Conservation (phyloP, 495 filamentous ascomycete species). For the Chaetomium tenue region DNA sequence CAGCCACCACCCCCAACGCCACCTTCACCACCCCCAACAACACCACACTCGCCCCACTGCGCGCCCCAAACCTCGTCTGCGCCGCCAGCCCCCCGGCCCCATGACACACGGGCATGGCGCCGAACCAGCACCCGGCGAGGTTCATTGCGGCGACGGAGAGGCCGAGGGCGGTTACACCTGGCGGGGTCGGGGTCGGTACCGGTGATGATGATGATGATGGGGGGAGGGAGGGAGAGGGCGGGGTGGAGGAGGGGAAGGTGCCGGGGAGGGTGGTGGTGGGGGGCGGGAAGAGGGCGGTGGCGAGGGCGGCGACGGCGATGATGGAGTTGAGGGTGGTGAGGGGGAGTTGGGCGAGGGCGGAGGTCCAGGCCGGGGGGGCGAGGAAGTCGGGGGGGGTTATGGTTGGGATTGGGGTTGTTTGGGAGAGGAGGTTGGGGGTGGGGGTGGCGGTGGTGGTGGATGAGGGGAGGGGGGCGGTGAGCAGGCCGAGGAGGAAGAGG, state of each 20-base stretch:
- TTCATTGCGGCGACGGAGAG: constrained; percentile 82
- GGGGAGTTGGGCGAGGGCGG: constrained; percentile 78
- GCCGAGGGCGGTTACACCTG: constrained; percentile 66
- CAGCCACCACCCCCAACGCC: constrained; percentile 66
- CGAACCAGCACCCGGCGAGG: constrained; percentile 81
- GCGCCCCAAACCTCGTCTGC: constrained; percentile 85
- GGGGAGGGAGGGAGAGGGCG: constrained; percentile 68
- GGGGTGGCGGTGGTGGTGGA: constrained; percentile 19
- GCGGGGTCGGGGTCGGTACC: background rate
- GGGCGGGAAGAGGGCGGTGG: constrained; percentile 74
- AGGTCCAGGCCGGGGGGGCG: constrained; percentile 53
- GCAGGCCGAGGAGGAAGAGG: constrained; percentile 63
- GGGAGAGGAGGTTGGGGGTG: background rate
- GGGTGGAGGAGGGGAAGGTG: constrained; percentile 83
- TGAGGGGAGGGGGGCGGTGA: constrained; percentile 51
- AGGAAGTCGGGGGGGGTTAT: constrained; percentile 45
- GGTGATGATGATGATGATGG: constrained; percentile 38
- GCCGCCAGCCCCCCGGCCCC: constrained; percentile 87
- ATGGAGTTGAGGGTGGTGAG: constrained; percentile 89
- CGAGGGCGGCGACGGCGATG: constrained; percentile 75
- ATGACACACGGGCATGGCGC: constrained; percentile 93
- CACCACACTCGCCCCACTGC: constrained; percentile 79
- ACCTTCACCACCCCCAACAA: constrained; percentile 76
- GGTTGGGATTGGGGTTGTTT: background rate
- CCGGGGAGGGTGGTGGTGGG: constrained; percentile 86